phyloP scores from a whole-genome alignment of 257 asterid species.

The Nicotiana obtusifolia region DNA sequence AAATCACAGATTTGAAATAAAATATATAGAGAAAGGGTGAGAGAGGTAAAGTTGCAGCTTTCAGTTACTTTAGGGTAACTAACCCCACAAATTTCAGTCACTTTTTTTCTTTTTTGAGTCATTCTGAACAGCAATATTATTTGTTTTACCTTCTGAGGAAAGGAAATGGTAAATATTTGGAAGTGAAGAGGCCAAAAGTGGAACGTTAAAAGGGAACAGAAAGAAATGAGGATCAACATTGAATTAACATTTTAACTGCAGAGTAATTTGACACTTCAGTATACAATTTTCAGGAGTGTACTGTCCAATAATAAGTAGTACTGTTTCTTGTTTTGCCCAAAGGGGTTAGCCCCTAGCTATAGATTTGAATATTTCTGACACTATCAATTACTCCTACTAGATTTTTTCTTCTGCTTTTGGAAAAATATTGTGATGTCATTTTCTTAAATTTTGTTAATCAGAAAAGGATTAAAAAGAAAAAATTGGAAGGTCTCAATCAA shows the following conservation, averaged over 20 bases:
- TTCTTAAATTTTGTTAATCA: slow-evolving; percentile 22
- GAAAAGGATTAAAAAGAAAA: slow-evolving; percentile 18
- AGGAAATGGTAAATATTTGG: slow-evolving; percentile 14
- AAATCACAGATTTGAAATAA: background rate
- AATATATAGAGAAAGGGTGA: background rate
- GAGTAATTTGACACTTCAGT: slow-evolving; percentile 13
- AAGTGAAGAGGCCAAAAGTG: slow-evolving; percentile 13
- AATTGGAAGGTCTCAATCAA: slow-evolving; percentile 30
- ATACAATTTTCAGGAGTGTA: slow-evolving; percentile 12
- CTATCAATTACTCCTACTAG: background rate
- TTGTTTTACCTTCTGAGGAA: background rate
- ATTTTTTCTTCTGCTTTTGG: background rate
- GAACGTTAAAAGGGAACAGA: slow-evolving; percentile 21
- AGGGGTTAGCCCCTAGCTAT: background rate
- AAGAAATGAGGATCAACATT: slow-evolving; percentile 38
- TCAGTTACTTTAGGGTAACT: background rate
- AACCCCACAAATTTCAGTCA: slow-evolving; percentile 5
- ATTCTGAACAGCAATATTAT: background rate
- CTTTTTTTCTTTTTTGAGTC: background rate
- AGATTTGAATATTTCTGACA: slow-evolving; percentile 13
- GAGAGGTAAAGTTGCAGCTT: background rate
- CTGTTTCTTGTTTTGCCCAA: slow-evolving; percentile 1
- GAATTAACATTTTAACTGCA: slow-evolving; percentile 11
- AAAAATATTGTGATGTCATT: background rate
- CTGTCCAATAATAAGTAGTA: slow-evolving; percentile 10